Conservation (phyloP, 2,329 filamentous ascomycete genomes). For the Talaromyces sp. region DNA sequence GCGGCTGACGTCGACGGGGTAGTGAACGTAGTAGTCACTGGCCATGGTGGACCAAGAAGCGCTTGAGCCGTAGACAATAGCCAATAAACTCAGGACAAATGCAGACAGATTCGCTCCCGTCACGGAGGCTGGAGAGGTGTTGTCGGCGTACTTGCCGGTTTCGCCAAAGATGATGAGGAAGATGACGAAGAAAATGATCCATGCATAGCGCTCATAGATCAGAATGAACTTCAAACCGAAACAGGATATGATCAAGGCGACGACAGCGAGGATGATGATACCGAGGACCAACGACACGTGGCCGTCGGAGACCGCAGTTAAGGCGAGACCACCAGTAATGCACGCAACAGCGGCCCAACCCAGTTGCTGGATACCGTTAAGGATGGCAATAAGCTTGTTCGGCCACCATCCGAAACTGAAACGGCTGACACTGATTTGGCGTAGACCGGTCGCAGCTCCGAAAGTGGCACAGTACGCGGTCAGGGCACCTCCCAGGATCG, state of each 20-base stretch:
- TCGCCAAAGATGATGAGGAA: slow-evolving; percentile 52
- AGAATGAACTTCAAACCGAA: slow-evolving; percentile 29
- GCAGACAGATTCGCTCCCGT: slow-evolving; percentile 40
- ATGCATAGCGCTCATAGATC: slow-evolving; percentile 32
- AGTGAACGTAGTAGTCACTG: slow-evolving; percentile 49
- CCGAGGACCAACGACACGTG: slow-evolving; percentile 26
- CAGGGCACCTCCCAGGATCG: slow-evolving; percentile 44
- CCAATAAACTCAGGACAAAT: slow-evolving; percentile 43
- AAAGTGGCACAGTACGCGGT: slow-evolving; percentile 52
- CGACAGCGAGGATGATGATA: slow-evolving; percentile 30
- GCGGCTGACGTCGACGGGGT: slow-evolving; percentile 46
- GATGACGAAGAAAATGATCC: slow-evolving; percentile 30
- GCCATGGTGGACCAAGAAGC: slow-evolving; percentile 50
- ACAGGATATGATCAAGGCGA: slow-evolving; percentile 28
- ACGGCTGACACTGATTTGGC: slow-evolving; percentile 51
- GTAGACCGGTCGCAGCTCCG: slow-evolving; percentile 50
- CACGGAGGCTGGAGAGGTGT: slow-evolving; percentile 33
- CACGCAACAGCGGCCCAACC: slow-evolving; percentile 31
- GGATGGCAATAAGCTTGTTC: slow-evolving; percentile 47
- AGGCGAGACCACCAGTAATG: slow-evolving; percentile 33
- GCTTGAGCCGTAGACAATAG: slow-evolving; percentile 50
- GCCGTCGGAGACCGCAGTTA: slow-evolving; percentile 34
- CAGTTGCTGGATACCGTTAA: slow-evolving; percentile 36
- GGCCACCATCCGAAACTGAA: slow-evolving; percentile 54
- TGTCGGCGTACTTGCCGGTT: slow-evolving; percentile 43